phyloP scores from a whole-genome alignment of 1,139 yeast species.

The Kluyveromyces marxianus region DNA sequence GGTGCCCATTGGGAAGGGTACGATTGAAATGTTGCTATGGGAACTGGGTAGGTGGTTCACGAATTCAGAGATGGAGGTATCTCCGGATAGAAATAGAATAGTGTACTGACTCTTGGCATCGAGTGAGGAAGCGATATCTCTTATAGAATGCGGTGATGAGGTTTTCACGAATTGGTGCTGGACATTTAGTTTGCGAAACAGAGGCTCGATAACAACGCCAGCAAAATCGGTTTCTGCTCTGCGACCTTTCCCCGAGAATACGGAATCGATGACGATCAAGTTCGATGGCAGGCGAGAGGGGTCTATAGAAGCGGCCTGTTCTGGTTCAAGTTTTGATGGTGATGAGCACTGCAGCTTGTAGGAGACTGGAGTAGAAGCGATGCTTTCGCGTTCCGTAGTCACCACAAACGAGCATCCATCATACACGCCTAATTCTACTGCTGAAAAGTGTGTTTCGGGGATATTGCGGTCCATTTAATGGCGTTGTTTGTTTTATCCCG shows the following conservation, averaged over 20 bases:
- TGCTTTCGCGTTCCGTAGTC: background rate
- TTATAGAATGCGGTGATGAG: slow-evolving; percentile 30
- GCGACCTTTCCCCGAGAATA: slow-evolving; percentile 51
- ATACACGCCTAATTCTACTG: background rate
- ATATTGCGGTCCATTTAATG: too few species aligned
- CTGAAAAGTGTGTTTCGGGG: too few species aligned
- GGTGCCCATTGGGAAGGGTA: slow-evolving; percentile 72
- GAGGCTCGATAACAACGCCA: slow-evolving; percentile 37
- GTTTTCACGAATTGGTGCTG: slow-evolving; percentile 39
- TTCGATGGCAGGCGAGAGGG: background rate
- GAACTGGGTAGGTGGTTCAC: slow-evolving; percentile 42
- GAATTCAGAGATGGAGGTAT: slow-evolving; percentile 75
- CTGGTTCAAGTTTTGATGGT: too few species aligned
- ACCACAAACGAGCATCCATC: background rate
- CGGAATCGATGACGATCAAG: slow-evolving; percentile 43
- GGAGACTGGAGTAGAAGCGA: background rate
- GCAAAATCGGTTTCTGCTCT: slow-evolving; percentile 36
- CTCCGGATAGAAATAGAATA: slow-evolving; percentile 70
- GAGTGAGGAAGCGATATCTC: slow-evolving; percentile 32
- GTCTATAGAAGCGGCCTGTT: too few species aligned
- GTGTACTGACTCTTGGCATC: slow-evolving; percentile 30
- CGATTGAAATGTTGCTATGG: slow-evolving; percentile 28
- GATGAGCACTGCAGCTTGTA: too few species aligned
- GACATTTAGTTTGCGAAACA: slow-evolving; percentile 35
- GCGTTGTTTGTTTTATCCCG: too few species aligned